These are phyloP conservation scores for Lasiosphaeria hispida DNA, from an alignment of 495 filamentous ascomycete genomes.

Conservation along the genomic window DNA sequence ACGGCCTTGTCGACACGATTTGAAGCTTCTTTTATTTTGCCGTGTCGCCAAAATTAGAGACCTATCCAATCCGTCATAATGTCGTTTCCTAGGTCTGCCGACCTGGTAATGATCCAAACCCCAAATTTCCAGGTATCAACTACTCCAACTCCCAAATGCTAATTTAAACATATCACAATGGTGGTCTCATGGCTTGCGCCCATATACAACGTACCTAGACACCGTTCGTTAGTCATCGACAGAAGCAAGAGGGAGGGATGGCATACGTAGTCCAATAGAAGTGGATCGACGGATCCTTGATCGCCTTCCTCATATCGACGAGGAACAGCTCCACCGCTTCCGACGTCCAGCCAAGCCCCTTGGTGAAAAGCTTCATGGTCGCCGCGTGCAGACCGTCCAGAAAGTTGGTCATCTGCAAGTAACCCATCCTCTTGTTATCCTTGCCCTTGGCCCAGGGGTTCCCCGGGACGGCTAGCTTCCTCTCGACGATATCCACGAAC, in stretches of 20 bases:
- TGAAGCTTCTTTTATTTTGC: too few species aligned
- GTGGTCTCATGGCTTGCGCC: conserved; percentile 5
- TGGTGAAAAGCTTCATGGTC: conserved; percentile 51
- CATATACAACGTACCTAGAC: conserved; percentile 12
- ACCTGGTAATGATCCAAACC: too few species aligned
- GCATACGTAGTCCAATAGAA: conserved; percentile 47
- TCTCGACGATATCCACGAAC: conserved; percentile 45
- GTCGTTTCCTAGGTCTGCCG: too few species aligned
- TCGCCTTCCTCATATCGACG: conserved; percentile 50
- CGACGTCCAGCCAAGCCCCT: conserved; percentile 46
- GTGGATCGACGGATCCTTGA: conserved; percentile 50
- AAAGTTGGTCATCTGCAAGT: conserved; percentile 37
- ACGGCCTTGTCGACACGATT: too few species aligned
- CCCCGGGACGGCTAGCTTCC: conserved; percentile 46
- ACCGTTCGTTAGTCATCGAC: background rate
- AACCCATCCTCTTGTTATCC: conserved; percentile 48
- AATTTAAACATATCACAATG: too few species aligned
- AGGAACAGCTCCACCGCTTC: conserved; percentile 52
- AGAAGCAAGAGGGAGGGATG: background rate
- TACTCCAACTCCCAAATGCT: too few species aligned
- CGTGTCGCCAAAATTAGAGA: too few species aligned
- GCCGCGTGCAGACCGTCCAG: conserved; percentile 45
- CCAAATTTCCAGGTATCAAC: too few species aligned
- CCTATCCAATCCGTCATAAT: too few species aligned
- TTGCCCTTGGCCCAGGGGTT: conserved; percentile 51